Evolutionary conservation across 2,329 filamentous ascomycete genomes (phyloP), one percentile per base, ranked within the genome.

Genomic region (Fusarium sp.): DNA sequence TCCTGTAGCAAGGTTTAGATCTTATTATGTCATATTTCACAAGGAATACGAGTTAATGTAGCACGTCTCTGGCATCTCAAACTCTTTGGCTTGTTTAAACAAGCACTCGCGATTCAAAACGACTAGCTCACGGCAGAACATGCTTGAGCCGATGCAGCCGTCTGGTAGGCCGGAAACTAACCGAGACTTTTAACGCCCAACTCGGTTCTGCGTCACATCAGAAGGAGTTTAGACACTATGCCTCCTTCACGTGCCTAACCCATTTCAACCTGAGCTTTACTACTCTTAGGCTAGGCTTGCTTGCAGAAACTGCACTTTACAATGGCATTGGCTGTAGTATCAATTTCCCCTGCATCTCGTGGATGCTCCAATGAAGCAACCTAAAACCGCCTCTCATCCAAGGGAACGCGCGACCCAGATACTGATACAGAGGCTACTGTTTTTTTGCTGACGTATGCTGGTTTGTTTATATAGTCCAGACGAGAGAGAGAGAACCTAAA

Each of bases 311-410:
- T 8, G 2, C 11, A 18, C 47, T 17, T 7, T 3, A 5, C 3
- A 3, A 12, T 3, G 8, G 7, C 11, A 6, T 17, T 8, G 8
- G 5, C 8, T 2, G 14, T n/a, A 7, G 47, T 24, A 15, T 5
- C 0, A 15, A 18, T 18, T 32, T 32, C 17, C 47, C 13, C 47
- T 22, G 28, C 15, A 24, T 51, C 15, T 14, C 8, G 8, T 10
- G 3, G 0, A 9, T 32, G 20, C 3, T n/a, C 6, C 8, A 13
- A 7, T 0, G 15, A 9, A 17, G 15, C 1, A 4, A 9, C 1
- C 12, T 8, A 9, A 12, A n/a, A 6, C 10, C 4, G 5, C 26
- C 7, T 30, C 10, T 48, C 14, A 4, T 48, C 13, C 0, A 15
- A 3, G 1, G 6, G 3, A 8, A 12, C 9, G 20, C 6, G 7